phyloP scores from a whole-genome alignment of 345 rosid species.

The Euphorbia tirucalli region DNA sequence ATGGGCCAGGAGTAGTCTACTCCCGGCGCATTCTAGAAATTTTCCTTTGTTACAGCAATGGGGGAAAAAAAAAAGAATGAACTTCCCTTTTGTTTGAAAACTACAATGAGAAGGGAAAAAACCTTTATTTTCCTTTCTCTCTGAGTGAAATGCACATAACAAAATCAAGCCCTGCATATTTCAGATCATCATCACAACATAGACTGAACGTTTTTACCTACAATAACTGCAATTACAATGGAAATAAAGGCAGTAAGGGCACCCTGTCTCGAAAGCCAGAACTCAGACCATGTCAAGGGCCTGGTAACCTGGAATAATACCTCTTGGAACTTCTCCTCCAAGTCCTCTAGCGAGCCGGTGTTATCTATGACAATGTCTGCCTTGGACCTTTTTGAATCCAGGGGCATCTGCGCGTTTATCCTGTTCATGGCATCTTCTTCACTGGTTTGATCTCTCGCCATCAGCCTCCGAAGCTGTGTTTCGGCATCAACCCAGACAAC shows the following conservation, averaged over 20 bases:
- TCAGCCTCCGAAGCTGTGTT: constrained; percentile 69
- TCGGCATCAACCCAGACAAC: constrained; percentile 75
- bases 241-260: constrained; percentile 50
- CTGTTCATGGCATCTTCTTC: constrained; percentile 81
- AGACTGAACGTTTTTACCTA: constrained; percentile 32
- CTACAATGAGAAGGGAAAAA: too few species aligned
- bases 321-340: constrained; percentile 53
- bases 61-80: too few species aligned
- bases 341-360: constrained; percentile 61
- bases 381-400: constrained; percentile 60
- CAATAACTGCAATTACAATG: constrained; percentile 42
- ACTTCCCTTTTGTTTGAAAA: too few species aligned
- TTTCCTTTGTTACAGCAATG: too few species aligned
- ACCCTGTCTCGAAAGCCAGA: constrained; percentile 82
- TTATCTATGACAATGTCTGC: constrained; percentile 88
- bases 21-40: too few species aligned
- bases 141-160: too few species aligned
- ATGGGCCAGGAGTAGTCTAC: too few species aligned
- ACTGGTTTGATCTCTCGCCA: constrained; percentile 56
- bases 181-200: not conserved
- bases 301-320: constrained; percentile 50
- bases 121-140: too few species aligned
- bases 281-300: constrained; percentile 81
- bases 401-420: constrained; percentile 73
- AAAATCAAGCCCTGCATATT: too few species aligned